These are phyloP conservation scores for Gracilariopsis chorda DNA, from an alignment of 23 red algal genomes.

Conservation along the genomic window DNA sequence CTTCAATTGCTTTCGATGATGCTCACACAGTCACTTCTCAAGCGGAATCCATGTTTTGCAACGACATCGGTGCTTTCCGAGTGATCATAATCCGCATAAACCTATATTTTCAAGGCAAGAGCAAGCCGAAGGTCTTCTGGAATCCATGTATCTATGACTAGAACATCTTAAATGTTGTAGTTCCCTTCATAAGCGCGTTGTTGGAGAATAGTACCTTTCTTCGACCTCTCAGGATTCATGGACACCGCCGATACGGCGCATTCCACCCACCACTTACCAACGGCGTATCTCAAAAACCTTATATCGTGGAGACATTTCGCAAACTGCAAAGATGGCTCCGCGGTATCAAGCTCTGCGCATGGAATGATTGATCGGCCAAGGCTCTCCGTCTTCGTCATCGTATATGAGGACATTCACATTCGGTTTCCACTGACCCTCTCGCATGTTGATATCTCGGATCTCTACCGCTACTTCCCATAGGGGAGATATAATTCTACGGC, in stretches of 20 bases:
- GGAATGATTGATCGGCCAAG: conserved; percentile 86
- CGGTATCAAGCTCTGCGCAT: conserved; percentile 41
- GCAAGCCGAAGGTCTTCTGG: conserved; percentile 70
- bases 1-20: conserved; percentile 45
- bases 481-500: conserved; percentile 59
- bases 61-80: conserved; percentile 30
- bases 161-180: conserved; percentile 65
- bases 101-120: conserved; percentile 61
- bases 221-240: conserved; percentile 45
- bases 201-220: conserved; percentile 61
- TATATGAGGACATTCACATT: conserved; percentile 86
- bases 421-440: conserved; percentile 68
- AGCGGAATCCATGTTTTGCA: conserved; percentile 56
- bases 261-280: conserved; percentile 53
- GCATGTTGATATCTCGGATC: conserved; percentile 56
- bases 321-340: conserved; percentile 42
- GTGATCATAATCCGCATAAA: conserved; percentile 56
- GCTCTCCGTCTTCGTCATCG: conserved; percentile 53
- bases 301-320: conserved; percentile 58
- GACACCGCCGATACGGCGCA: conserved; percentile 55
- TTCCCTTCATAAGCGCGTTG: conserved; percentile 77
- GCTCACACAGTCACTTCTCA: conserved; percentile 54
- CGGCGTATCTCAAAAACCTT: conserved; percentile 62
- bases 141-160: conserved; percentile 60
- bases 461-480: conserved; percentile 71